Conservation (phyloP, 805 yeast species). For the Wickerhamia fluorescens region DNA sequence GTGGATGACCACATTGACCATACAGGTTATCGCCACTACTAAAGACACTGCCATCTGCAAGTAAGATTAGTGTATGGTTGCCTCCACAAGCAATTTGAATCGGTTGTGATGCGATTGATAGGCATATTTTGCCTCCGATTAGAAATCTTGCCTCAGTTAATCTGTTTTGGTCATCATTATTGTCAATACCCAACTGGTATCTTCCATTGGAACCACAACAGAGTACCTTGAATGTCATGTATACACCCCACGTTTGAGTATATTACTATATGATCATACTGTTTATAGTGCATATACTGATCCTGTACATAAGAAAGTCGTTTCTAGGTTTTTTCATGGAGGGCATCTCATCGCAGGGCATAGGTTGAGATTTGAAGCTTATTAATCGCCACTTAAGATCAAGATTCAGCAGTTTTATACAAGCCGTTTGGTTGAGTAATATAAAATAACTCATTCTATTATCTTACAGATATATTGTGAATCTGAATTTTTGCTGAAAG, state of each 20-base stretch:
- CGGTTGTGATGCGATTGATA: slow-evolving; percentile 17
- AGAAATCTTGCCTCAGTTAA: slow-evolving; percentile 13
- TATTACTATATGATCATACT: too few species aligned
- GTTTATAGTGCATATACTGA: too few species aligned
- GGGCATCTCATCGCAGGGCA: too few species aligned
- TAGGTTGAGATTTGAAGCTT: too few species aligned
- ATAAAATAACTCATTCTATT: too few species aligned
- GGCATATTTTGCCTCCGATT: slow-evolving; percentile 4
- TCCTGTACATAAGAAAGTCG: slow-evolving; percentile 1
- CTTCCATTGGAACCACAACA: slow-evolving; percentile 84
- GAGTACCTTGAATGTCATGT: slow-evolving; percentile 20
- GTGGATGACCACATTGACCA: slow-evolving; percentile 45
- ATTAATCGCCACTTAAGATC: too few species aligned
- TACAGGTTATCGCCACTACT: slow-evolving; percentile 52
- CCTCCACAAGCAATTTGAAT: slow-evolving; percentile 68
- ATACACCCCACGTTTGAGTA: too few species aligned
- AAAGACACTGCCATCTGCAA: slow-evolving; percentile 45
- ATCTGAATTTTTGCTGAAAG: too few species aligned
- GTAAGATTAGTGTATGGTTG: slow-evolving; percentile 67
- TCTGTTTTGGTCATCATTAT: slow-evolving; percentile 37
- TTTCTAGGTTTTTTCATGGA: too few species aligned
- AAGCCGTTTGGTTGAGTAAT: too few species aligned
- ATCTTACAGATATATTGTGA: too few species aligned
- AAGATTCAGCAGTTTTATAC: too few species aligned
- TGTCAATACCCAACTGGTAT: slow-evolving; percentile 61